A percentile compares a stretch with the other conserved stretches of the same genome.
These are phyloP conservation scores for Cutaneotrichosporon sp. DNA, from an alignment of 1,284 basidiomycete species.

Conservation along the genomic window DNA sequence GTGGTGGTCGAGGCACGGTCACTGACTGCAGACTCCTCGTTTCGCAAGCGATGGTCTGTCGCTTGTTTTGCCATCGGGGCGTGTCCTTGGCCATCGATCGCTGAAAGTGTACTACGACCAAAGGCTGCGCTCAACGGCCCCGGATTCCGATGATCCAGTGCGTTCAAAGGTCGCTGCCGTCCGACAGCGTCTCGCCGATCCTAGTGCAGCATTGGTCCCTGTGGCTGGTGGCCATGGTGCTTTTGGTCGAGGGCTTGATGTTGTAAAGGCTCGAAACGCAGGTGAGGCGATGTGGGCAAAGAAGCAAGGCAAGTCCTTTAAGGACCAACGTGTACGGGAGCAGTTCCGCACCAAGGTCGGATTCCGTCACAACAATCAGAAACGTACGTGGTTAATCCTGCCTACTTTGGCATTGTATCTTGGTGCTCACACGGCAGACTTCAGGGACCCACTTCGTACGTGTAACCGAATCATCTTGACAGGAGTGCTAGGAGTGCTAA, in stretches of 20 bases:
- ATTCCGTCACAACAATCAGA: constrained; percentile 71
- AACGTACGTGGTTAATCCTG: too few relatives aligned
- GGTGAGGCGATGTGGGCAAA: constrained; percentile 93
- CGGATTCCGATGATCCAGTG: constrained; percentile 51
- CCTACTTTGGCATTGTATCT: too few relatives aligned
- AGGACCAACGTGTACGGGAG: constrained; percentile 72
- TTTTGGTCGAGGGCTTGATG: constrained; percentile 69
- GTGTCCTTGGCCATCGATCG: constrained; percentile 83
- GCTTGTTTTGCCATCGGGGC: constrained; percentile 90
- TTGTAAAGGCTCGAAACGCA: constrained; percentile 84
- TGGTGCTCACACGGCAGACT: constrained; percentile 52
- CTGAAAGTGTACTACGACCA: constrained; percentile 86
- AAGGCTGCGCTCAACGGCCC: constrained; percentile 54
- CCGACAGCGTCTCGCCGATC: constrained; percentile 68
- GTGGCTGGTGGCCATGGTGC: constrained; percentile 80
- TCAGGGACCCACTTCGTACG: constrained; percentile 53
- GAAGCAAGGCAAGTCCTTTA: constrained; percentile 76
- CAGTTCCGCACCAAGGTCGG: constrained; percentile 74
- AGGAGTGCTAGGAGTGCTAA: too few relatives aligned
- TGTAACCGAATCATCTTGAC: neutral
- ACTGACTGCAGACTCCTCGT: constrained; percentile 18
- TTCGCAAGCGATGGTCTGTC: constrained; percentile 61
- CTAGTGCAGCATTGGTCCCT: constrained; percentile 74
- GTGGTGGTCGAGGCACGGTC: constrained; percentile 44
- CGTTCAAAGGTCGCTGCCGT: constrained; percentile 58